Evolutionary conservation across 2,329 filamentous ascomycete genomes (phyloP).

Genomic region (Aspergillus ruber): DNA sequence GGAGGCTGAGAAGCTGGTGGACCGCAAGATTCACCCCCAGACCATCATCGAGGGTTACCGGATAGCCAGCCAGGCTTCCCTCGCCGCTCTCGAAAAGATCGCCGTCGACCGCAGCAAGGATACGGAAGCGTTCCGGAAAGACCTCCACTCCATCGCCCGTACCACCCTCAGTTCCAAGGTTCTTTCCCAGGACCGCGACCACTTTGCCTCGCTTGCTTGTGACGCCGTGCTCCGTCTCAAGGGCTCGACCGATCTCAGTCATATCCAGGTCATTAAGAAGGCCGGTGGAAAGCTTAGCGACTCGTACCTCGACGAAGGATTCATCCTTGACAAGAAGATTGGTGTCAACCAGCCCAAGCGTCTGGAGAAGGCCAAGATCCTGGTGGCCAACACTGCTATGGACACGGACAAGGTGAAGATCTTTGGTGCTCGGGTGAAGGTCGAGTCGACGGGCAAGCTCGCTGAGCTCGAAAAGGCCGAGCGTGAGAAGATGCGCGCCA

Average conservation of each 20-base stretch:
- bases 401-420: constrained; percentile 99
- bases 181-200: constrained; percentile 82
- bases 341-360: constrained; percentile 97
- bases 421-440: constrained; percentile 94
- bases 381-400: constrained; percentile 98
- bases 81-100: constrained; percentile 73
- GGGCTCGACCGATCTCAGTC: constrained; percentile 85
- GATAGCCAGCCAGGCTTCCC: constrained; percentile 86
- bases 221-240: constrained; percentile 87
- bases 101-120: constrained; percentile 87
- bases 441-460: constrained; percentile 89
- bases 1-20: constrained; percentile 93
- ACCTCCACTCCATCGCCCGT: constrained; percentile 81
- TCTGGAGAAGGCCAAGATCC: constrained; percentile 94
- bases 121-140: constrained; percentile 76
- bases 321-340: constrained; percentile 98
- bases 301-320: constrained; percentile 95
- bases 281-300: constrained; percentile 94
- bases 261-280: constrained; percentile 99
- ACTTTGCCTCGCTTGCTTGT: constrained; percentile 83
- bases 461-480: constrained; percentile 98
- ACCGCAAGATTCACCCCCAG: constrained; percentile 98
- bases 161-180: constrained; percentile 98
- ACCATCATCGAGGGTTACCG: constrained; percentile 99
- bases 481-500: constrained; percentile 98